Evolutionary conservation across 2,329 filamentous ascomycete genomes (phyloP).

Genomic region (Claviceps sp.): DNA sequence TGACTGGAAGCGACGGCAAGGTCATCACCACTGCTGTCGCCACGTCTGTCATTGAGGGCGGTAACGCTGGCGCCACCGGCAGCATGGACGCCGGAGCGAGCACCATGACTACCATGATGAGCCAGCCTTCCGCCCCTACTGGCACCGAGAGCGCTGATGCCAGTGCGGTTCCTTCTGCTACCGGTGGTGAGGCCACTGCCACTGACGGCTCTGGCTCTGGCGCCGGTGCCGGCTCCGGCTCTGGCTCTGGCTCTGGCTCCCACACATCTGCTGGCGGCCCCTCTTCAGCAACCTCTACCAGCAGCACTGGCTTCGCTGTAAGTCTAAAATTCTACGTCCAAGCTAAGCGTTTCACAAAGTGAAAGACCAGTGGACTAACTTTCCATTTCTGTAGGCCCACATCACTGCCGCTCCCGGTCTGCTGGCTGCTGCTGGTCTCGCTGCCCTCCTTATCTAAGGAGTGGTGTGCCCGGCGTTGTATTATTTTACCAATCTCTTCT

Average conservation of each 20-base stretch:
- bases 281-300: conserved; percentile 7
- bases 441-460: conserved; percentile 33
- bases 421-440: conserved; percentile 35
- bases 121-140: not conserved
- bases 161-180: conserved; percentile 3
- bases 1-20: conserved; percentile 19
- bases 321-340: conserved; percentile 7
- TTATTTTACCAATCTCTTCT: not conserved
- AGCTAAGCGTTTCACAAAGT: not conserved
- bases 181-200: conserved; percentile 5
- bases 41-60: not conserved
- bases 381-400: conserved; percentile 17
- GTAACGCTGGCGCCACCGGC: conserved; percentile 6
- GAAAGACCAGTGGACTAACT: not conserved
- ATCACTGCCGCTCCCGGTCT: conserved; percentile 34
- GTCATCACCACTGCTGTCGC: conserved; percentile 13
- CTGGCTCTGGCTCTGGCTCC: not conserved
- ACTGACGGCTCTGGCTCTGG: conserved; percentile 4
- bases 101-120: conserved; percentile 16
- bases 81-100: conserved; percentile 11
- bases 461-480: not conserved
- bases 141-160: not conserved
- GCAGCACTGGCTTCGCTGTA: conserved; percentile 16
- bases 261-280: not conserved
- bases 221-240: not conserved